These are phyloP conservation scores for Tetradesmus obliquus DNA, from an alignment of 139 green algal species.

Conservation along the genomic window DNA sequence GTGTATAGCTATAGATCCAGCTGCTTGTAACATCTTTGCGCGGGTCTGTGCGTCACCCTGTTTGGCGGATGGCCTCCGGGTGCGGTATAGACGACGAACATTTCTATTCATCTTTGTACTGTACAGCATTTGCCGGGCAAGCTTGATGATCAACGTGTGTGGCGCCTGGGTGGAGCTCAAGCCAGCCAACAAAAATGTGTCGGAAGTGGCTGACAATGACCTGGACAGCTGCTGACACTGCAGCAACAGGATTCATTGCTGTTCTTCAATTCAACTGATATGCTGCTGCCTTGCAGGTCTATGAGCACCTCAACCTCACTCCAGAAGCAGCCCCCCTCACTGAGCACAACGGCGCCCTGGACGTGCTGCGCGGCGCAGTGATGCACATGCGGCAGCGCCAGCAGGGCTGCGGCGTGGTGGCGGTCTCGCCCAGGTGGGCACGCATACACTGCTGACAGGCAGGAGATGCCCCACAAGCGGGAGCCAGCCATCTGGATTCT, in stretches of 20 bases:
- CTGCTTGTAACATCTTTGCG: too few relatives aligned
- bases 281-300: constrained; percentile 25
- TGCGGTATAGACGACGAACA: too few relatives aligned
- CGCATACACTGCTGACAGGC: neutral
- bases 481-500: neutral
- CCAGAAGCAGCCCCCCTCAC: neutral
- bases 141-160: neutral
- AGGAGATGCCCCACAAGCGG: neutral
- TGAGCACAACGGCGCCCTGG: constrained; percentile 54
- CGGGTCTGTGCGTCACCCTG: too few relatives aligned
- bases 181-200: neutral
- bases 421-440: constrained; percentile 5
- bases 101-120: too few relatives aligned
- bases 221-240: neutral
- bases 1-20: neutral
- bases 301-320: neutral
- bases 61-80: too few relatives aligned
- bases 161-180: neutral
- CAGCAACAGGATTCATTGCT: neutral
- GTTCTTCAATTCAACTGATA: neutral
- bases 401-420: neutral
- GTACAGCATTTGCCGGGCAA: too few relatives aligned
- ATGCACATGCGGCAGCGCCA: constrained; percentile 37
- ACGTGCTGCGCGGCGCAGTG: constrained; percentile 47
- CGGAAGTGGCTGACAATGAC: neutral